phyloP scores from a whole-genome alignment of 768 basidiomycete genomes.

The Hysterangium stoloniferum region DNA sequence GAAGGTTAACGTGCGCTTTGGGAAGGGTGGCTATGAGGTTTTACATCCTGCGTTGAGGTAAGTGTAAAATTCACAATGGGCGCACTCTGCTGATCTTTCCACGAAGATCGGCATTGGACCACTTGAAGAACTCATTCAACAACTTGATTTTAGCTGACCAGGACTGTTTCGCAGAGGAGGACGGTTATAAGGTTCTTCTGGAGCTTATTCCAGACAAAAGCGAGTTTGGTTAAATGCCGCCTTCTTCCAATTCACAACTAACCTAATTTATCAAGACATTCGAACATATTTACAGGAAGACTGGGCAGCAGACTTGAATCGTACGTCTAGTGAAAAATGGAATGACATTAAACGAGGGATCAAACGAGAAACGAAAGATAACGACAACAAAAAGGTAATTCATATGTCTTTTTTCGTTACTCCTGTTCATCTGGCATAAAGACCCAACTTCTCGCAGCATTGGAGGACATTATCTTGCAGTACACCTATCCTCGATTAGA shows the following conservation, averaged over 20 bases:
- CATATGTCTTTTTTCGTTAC: background rate
- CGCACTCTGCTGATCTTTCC: slow-evolving; percentile 10
- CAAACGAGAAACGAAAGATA: slow-evolving; percentile 3
- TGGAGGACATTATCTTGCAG: slow-evolving; percentile 86
- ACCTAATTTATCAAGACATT: slow-evolving; percentile 22
- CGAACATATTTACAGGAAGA: slow-evolving; percentile 40
- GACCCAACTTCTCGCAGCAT: slow-evolving; percentile 34
- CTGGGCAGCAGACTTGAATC: slow-evolving; percentile 49
- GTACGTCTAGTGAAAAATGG: slow-evolving; percentile 71
- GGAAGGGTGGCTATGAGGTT: slow-evolving; percentile 23
- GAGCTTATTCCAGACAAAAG: slow-evolving; percentile 62
- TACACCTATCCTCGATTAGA: slow-evolving; percentile 97
- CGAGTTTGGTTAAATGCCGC: too few species aligned
- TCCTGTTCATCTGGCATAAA: slow-evolving; percentile 11
- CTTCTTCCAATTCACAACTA: background rate
- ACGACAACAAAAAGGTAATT: background rate
- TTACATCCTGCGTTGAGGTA: slow-evolving; percentile 74
- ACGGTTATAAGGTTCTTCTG: slow-evolving; percentile 70
- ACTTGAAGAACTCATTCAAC: slow-evolving; percentile 50
- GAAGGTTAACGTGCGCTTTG: slow-evolving; percentile 64
- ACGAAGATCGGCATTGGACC: slow-evolving; percentile 37
- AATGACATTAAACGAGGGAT: slow-evolving; percentile 35
- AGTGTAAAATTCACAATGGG: slow-evolving; percentile 19
- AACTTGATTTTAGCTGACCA: slow-evolving; percentile 74
- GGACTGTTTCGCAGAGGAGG: slow-evolving; percentile 64